Evolutionary conservation across 2,329 filamentous ascomycete species (phyloP).

Genomic region (Aspergillus sojae): DNA sequence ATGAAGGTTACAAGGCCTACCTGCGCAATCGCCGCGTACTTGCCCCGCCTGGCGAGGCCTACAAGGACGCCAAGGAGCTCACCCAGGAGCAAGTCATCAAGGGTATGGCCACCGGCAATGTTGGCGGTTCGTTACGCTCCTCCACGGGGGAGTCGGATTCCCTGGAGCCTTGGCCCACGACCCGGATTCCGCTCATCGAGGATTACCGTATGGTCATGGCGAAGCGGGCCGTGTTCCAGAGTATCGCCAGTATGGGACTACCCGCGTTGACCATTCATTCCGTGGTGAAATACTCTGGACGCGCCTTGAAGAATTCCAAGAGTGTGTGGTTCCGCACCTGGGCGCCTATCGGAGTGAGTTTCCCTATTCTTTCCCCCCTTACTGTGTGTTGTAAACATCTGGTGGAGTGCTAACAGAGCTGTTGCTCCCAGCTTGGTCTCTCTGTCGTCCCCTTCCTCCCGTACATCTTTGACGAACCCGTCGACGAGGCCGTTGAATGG

Average conservation of each 20-base stretch:
- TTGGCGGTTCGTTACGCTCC: slow-evolving; percentile 21
- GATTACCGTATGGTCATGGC: slow-evolving; percentile 91
- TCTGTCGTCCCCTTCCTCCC: slow-evolving; percentile 81
- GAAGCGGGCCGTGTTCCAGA: slow-evolving; percentile 88
- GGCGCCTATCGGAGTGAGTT: slow-evolving; percentile 84
- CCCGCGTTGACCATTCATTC: slow-evolving; percentile 94
- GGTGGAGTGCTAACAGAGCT: background rate
- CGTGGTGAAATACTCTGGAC: slow-evolving; percentile 85
- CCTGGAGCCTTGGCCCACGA: slow-evolving; percentile 43
- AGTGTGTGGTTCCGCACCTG: slow-evolving; percentile 77
- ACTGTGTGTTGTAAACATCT: background rate
- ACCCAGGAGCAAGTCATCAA: slow-evolving; percentile 33
- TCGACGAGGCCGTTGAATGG: slow-evolving; percentile 91
- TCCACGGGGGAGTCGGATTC: slow-evolving; percentile 23
- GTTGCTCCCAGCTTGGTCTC: slow-evolving; percentile 58
- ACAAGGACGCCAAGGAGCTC: slow-evolving; percentile 41
- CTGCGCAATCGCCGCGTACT: slow-evolving; percentile 77
- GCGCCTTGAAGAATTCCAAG: slow-evolving; percentile 80
- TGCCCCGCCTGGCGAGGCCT: slow-evolving; percentile 64
- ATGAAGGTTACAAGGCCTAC: slow-evolving; percentile 96
- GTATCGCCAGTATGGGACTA: slow-evolving; percentile 87
- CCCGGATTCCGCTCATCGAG: slow-evolving; percentile 71
- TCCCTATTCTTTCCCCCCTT: background rate
- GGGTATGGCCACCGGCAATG: slow-evolving; percentile 41
- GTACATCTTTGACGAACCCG: slow-evolving; percentile 83